phyloP scores from a whole-genome alignment of 306 rosid genomes.

The Rubus idaeus region DNA sequence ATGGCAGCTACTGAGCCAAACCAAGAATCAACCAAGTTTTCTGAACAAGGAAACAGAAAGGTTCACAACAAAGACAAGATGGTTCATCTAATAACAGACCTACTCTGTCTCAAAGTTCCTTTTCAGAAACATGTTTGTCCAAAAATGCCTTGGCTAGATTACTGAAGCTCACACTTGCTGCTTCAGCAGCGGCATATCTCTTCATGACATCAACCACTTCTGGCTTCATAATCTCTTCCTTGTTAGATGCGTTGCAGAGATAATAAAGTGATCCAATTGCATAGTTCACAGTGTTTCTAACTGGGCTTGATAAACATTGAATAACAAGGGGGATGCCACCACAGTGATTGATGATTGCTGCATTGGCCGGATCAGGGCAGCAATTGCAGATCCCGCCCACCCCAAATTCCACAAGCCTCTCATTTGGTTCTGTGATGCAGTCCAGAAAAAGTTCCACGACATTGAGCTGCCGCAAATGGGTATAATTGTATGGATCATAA shows the following conservation, averaged over 20 bases:
- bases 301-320: slow-evolving; percentile 88
- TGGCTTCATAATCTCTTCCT: slow-evolving; percentile 70
- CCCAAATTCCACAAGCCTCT: slow-evolving; percentile 88
- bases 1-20: background rate
- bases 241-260: slow-evolving; percentile 58
- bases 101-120: slow-evolving; percentile 22
- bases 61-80: background rate
- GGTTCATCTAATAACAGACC: slow-evolving; percentile 2
- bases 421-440: slow-evolving; percentile 86
- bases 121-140: slow-evolving; percentile 53
- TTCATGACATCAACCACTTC: slow-evolving; percentile 73
- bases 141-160: slow-evolving; percentile 81
- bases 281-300: slow-evolving; percentile 79
- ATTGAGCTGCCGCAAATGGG: slow-evolving; percentile 82
- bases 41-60: background rate
- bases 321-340: slow-evolving; percentile 74
- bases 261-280: slow-evolving; percentile 80
- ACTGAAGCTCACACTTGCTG: slow-evolving; percentile 66
- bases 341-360: slow-evolving; percentile 47
- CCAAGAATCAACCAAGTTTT: background rate
- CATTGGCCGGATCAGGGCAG: slow-evolving; percentile 67
- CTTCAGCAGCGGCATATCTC: slow-evolving; percentile 79
- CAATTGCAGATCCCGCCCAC: slow-evolving; percentile 88
- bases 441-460: slow-evolving; percentile 86
- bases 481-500: slow-evolving; percentile 86